These are phyloP conservation scores for Poronia punctata DNA, from an alignment of 495 filamentous ascomycete genomes.

Conservation along the genomic window DNA sequence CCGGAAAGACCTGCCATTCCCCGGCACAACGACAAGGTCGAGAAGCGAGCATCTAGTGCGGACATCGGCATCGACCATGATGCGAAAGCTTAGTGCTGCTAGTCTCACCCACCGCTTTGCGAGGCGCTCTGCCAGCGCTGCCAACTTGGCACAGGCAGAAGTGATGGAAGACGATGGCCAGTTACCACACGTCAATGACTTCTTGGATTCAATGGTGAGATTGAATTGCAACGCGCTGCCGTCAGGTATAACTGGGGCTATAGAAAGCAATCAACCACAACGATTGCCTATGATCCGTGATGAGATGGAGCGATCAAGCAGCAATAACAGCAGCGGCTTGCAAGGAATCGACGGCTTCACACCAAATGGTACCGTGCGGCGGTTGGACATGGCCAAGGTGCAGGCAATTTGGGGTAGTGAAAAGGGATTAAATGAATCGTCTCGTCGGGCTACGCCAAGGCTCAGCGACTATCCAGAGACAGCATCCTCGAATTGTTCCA, in stretches of 20 bases:
- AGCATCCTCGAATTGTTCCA: conserved; percentile 13
- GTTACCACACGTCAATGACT: conserved; percentile 12
- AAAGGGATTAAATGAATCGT: conserved; percentile 8
- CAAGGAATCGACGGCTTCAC: conserved; percentile 2
- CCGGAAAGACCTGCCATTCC: conserved; percentile 71
- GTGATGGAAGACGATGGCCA: conserved; percentile 13
- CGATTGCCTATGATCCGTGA: conserved; percentile 33
- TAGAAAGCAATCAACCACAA: conserved; percentile 14
- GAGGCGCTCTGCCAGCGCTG: conserved; percentile 43
- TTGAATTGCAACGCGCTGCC: conserved; percentile 14
- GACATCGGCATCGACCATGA: conserved; percentile 67
- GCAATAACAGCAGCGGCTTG: conserved; percentile 8
- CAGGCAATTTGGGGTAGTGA: conserved; percentile 18
- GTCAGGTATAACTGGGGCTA: conserved; percentile 3
- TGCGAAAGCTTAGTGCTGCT: conserved; percentile 74
- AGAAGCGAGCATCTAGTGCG: conserved; percentile 60
- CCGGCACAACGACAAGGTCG: conserved; percentile 65
- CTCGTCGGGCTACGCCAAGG: conserved; percentile 12
- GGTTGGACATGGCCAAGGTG: conserved; percentile 12
- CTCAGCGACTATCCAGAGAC: conserved; percentile 10
- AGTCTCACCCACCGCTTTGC: conserved; percentile 59
- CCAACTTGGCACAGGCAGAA: conserved; percentile 12
- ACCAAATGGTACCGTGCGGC: conserved; percentile 18
- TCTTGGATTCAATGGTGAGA: conserved; percentile 15
- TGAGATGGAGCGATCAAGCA: conserved; percentile 24